A percentile compares a stretch with the other conserved stretches of the same genome.
phyloP scores from a whole-genome alignment of 768 basidiomycete genomes.

The Leccinum longicurvipes region DNA sequence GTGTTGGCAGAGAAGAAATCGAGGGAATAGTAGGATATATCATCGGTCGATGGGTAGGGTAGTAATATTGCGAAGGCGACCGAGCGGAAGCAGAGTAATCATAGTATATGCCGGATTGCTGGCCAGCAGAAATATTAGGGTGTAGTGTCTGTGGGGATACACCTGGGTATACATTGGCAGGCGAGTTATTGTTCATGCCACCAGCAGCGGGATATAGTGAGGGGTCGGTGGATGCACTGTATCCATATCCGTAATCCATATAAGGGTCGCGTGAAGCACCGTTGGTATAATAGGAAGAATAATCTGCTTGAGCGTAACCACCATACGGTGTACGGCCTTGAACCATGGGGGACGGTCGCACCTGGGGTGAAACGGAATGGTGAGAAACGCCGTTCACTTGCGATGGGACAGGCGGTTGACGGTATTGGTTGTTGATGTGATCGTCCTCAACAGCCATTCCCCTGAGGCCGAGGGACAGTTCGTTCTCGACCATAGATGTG shows the following conservation, averaged over 20 bases:
- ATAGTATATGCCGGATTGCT: slow-evolving; percentile 55
- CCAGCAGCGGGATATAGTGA: slow-evolving; percentile 48
- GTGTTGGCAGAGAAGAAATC: slow-evolving; percentile 52
- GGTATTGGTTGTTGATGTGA: slow-evolving; percentile 37
- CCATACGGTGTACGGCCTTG: slow-evolving; percentile 47
- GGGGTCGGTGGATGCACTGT: slow-evolving; percentile 48
- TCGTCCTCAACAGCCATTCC: slow-evolving; percentile 63
- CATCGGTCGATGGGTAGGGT: slow-evolving; percentile 53
- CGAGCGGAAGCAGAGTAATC: slow-evolving; percentile 51
- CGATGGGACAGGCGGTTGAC: slow-evolving; percentile 32
- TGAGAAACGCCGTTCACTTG: slow-evolving; percentile 31
- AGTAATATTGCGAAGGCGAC: slow-evolving; percentile 59
- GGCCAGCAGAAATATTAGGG: slow-evolving; percentile 39
- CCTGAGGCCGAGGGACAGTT: slow-evolving; percentile 55
- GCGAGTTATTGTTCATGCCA: slow-evolving; percentile 42
- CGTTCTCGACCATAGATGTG: slow-evolving; percentile 45
- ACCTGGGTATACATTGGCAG: slow-evolving; percentile 48
- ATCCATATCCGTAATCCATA: slow-evolving; percentile 56
- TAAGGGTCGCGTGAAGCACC: slow-evolving; percentile 49
- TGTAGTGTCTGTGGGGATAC: slow-evolving; percentile 42
- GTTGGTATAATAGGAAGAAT: slow-evolving; percentile 55
- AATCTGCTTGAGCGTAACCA: slow-evolving; percentile 54
- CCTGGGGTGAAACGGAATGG: slow-evolving; percentile 33
- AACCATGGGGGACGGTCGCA: slow-evolving; percentile 42
- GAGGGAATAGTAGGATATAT: slow-evolving; percentile 53